Evolutionary conservation across 768 basidiomycete species (phyloP).

Genomic region (Leccinum boreale): DNA sequence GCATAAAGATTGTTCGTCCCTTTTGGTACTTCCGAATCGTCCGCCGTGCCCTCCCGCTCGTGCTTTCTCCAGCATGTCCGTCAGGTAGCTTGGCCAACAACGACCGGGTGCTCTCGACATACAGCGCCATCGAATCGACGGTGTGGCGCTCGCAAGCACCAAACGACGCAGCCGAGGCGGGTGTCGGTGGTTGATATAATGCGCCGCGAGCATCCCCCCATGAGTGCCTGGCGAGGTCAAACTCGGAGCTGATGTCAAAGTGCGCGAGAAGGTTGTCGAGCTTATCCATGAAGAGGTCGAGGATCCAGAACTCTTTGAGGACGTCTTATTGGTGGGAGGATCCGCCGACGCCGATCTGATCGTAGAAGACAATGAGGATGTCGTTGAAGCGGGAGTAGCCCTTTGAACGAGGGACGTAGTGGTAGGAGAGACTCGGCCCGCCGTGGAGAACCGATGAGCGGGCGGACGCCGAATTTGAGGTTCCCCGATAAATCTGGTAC

Average conservation of each 20-base stretch:
- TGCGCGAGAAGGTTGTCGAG: slow-evolving; percentile 38
- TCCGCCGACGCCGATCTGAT: too few species aligned
- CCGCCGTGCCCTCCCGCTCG: slow-evolving; percentile 33
- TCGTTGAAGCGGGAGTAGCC: slow-evolving; percentile 10
- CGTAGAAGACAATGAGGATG: slow-evolving; percentile 45
- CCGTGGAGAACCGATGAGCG: too few species aligned
- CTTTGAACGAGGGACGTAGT: too few species aligned
- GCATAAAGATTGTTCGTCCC: slow-evolving; percentile 28
- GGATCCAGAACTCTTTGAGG: slow-evolving; percentile 37
- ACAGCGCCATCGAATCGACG: slow-evolving; percentile 27
- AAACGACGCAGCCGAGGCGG: slow-evolving; percentile 38
- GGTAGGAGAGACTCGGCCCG: too few species aligned
- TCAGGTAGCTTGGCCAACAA: slow-evolving; percentile 29
- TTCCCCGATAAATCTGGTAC: too few species aligned
- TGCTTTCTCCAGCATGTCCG: slow-evolving; percentile 28
- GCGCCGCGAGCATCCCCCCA: slow-evolving; percentile 54
- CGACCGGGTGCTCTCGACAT: slow-evolving; percentile 22
- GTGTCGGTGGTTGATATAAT: slow-evolving; percentile 38
- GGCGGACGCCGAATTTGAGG: too few species aligned
- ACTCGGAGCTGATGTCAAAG: slow-evolving; percentile 39
- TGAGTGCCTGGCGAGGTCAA: slow-evolving; percentile 51
- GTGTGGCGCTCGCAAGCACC: slow-evolving; percentile 32
- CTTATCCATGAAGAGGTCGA: slow-evolving; percentile 44
- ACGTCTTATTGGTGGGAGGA: slow-evolving; percentile 9
- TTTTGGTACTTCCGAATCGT: slow-evolving; percentile 31